Base-by-base conservation (phyloP, 164 flowering plant genomes). In the Buxus sempervirens region DNA sequence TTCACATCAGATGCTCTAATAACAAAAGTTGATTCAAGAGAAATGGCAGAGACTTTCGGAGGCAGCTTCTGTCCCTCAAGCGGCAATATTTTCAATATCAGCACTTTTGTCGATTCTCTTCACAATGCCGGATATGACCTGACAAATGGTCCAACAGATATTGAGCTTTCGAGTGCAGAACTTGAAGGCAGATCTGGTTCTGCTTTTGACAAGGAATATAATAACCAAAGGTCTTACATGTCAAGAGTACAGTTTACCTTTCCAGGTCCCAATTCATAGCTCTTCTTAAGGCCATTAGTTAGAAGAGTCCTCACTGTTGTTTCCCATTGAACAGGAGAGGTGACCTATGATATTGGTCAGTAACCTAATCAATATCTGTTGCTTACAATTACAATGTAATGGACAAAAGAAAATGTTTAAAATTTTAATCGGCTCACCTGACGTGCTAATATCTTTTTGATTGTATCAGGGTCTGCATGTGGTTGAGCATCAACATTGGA, bases 281-380 rank as follows among this genome's bases (percentile, higher is more conserved):
- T 82, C 77, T 88, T 89, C 75, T 80, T 76, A 68, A 96, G 70
- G 58, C 98, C 99, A 79, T 78, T 88, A 69, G 57, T 60, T 5
- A 93, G 80, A 24, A 96, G 85, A 75, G 91, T 84, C 79, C 87
- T 96, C 75, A 90, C 86, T 28, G 93, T 92, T 54, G 93, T 83
- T 73, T 96, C 98, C 97, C 98, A 96, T 75, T 88, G 99, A 75
- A 96, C 97, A 0, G 98, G 97, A 58, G 97, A 92, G 32, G 97
- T 95, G 48, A 92, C 98, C 97, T 95, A 70, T 19, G 28, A 49
- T 72, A 63, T 56, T 22, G 38, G 56, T 65, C 22, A 22, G 48
- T 8, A 53, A 25, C 8, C 25, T 22, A 67, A 42, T 63, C 27
- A 62, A 28, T 56, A 57, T 18, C 58, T 58, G 69, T 14, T 20